Base-by-base conservation (phyloP, 768 basidiomycete genomes). In the Phaeolepiota aurea region DNA sequence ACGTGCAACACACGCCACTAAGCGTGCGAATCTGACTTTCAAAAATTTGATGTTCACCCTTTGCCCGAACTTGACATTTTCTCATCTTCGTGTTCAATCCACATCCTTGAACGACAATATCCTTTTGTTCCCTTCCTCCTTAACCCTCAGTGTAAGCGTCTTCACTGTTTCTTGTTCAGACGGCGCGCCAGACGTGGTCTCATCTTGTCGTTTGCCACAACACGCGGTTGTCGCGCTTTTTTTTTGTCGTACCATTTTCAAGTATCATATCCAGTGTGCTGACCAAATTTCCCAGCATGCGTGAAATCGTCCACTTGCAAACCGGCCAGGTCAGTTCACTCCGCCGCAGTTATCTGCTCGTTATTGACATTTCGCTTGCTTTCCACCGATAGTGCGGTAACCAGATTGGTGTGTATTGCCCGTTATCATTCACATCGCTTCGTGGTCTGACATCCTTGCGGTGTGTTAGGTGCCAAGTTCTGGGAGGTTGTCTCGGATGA, bases 281-380 rank as follows among this genome's bases (percentile, higher is more conserved):
- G 50, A 64, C 54, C 35, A 60, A n/a, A 58, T 53, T 41, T 57
- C 58, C 32, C 53, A 90, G 87, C 75, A 91, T 90, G 88, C 88
- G 93, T 75, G 93, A 98, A 82, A 97, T 98, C 69, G 93, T 98
- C 63, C 94, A 98, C 71, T 82, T 98, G 58, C 94, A 98, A 67
- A 97, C 94, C 49, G 94, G 94, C 71, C 94, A 96, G 80, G 90
- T 90, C 56, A 55, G 82, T 66, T 38, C 36, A 46, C 41, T 23
- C 22, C 18, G 28, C 21, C n/a, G 11, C 37, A 41, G 7, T 20
- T 40, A 25, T 43, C 15, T 42, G 19, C 19, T 32, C 32, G 45
- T 53, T 46, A 53, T 61, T 52, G 53, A 61, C 43, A 47, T 48
- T 38, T 52, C 42, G 48, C 51, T 50, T 55, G 57, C 48, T 46